Base-by-base conservation (phyloP, 108 stramenopile genomes). In the Fistulifera solaris region DNA sequence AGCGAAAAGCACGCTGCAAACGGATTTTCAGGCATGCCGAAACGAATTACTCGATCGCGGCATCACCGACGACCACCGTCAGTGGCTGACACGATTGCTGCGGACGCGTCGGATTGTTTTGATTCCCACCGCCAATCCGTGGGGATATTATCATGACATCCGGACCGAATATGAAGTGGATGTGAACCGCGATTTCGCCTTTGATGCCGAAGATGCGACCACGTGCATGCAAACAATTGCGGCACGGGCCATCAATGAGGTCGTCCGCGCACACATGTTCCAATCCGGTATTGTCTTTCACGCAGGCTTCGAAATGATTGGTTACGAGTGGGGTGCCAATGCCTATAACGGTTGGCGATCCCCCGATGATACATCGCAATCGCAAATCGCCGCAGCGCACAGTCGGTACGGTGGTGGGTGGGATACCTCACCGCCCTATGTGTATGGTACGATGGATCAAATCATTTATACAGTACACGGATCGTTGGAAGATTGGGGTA, bases 391-490 rank as follows among this genome's bases (percentile, higher is more conserved):
- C 2, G 51, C 21, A 0, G 69, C 71, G 21, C 76, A 76, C 69
- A 56, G 58, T 45, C 41, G 56, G 10, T 73, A 62, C 43, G 83
- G 62, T 4, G 89, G 82, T 23, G 60, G 59, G 13, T 81, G 62
- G 63, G 7, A 13, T 8, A 31, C 35, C 2, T 65, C 61, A 31
- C 48, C 53, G 21, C 59, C 70, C 2, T 90, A 90, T 53, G 39
- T 66, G 6, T 61, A 68, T 54, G 75, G 72, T 10, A 74, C 79
- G 14, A 91, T 92, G 80, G 91, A 94, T 70, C 58, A 76, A 64
- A 39, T 87, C 28, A 94, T 99, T 11, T 99, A 99, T 56, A 86
- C 90, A 18, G 98, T 99, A 22, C 52, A 79, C n/a, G 98, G 93
- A 21, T 90, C 88, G 15, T 88, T 92, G 88, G 93, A 94, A 62